Evolutionary conservation across 2,329 filamentous ascomycete species (phyloP).

Genomic region (Hypoxylon sp.): DNA sequence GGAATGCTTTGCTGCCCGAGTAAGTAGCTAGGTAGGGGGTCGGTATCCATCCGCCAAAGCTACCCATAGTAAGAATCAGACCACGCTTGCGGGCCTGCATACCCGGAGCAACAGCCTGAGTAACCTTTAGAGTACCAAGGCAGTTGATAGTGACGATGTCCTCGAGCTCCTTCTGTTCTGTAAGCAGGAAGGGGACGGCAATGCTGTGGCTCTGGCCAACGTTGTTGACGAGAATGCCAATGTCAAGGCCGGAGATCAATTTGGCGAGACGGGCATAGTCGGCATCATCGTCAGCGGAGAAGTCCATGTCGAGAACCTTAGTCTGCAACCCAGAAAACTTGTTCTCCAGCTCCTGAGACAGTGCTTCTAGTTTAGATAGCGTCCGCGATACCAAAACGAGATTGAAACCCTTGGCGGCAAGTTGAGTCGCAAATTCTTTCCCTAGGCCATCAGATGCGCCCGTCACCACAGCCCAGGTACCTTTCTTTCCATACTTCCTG

Average conservation of each 20-base stretch:
- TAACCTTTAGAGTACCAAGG: constrained; percentile 88
- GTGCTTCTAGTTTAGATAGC: constrained; percentile 85
- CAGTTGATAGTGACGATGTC: constrained; percentile 98
- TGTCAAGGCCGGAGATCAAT: constrained; percentile 79
- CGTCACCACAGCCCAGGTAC: constrained; percentile 94
- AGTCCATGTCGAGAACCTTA: constrained; percentile 92
- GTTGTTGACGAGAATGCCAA: constrained; percentile 95
- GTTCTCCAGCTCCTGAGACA: constrained; percentile 81
- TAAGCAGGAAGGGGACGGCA: constrained; percentile 89
- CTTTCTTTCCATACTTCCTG: constrained; percentile 89
- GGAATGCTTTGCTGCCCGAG: constrained; percentile 97
- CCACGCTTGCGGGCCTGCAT: constrained; percentile 89
- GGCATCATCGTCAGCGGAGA: constrained; percentile 80
- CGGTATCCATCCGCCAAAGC: constrained; percentile 92
- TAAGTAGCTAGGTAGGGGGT: constrained; percentile 95
- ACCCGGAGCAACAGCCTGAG: constrained; percentile 85
- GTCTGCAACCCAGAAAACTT: constrained; percentile 79
- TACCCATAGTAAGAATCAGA: constrained; percentile 96
- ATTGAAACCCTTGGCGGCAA: constrained; percentile 94
- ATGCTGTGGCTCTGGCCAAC: constrained; percentile 95
- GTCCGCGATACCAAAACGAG: constrained; percentile 95
- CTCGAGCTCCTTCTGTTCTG: constrained; percentile 82
- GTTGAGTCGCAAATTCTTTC: constrained; percentile 93
- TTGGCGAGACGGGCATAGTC: constrained; percentile 84
- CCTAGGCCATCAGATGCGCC: constrained; percentile 97